phyloP scores from a whole-genome alignment of 2,329 filamentous ascomycete genomes.

The Colletotrichum filicis region DNA sequence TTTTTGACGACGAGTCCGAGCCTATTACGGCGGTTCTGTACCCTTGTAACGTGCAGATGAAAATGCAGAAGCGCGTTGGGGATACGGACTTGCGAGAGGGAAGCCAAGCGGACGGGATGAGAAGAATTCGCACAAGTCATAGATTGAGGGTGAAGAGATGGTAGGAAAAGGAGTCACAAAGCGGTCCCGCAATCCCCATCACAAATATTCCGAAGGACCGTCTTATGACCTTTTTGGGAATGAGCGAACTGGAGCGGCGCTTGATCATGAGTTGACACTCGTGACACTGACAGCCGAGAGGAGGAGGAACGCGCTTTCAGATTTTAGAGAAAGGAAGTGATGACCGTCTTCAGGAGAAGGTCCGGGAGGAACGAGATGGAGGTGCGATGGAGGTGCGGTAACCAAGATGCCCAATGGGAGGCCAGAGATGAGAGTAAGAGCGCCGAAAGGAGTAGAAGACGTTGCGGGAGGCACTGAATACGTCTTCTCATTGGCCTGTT shows the following conservation, averaged over 20 bases:
- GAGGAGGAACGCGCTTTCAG: not conserved
- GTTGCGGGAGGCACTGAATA: not conserved
- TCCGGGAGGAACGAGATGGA: constrained; percentile 10
- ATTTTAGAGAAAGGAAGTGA: constrained; percentile 22
- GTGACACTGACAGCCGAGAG: not conserved
- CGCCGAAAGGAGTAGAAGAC: not conserved
- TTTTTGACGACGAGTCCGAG: not conserved
- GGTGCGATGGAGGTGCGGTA: constrained; percentile 8
- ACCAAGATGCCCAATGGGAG: constrained; percentile 14
- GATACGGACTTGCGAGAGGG: not conserved
- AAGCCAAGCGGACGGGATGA: not conserved
- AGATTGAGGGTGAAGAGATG: not conserved
- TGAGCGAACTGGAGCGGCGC: not conserved
- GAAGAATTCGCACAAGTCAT: not conserved
- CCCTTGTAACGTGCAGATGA: not conserved
- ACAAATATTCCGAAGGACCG: too few relatives aligned
- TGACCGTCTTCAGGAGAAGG: constrained; percentile 17
- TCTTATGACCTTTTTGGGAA: not conserved
- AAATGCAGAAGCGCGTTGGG: not conserved
- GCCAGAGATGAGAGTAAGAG: not conserved
- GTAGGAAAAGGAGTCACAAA: not conserved
- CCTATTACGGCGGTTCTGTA: not conserved
- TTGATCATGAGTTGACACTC: constrained; percentile 1
- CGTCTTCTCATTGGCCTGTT: constrained; percentile 4
- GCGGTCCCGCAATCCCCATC: too few relatives aligned